Conservation (phyloP, 202 grass and related monocot genomes). For the Carex arenaria region DNA sequence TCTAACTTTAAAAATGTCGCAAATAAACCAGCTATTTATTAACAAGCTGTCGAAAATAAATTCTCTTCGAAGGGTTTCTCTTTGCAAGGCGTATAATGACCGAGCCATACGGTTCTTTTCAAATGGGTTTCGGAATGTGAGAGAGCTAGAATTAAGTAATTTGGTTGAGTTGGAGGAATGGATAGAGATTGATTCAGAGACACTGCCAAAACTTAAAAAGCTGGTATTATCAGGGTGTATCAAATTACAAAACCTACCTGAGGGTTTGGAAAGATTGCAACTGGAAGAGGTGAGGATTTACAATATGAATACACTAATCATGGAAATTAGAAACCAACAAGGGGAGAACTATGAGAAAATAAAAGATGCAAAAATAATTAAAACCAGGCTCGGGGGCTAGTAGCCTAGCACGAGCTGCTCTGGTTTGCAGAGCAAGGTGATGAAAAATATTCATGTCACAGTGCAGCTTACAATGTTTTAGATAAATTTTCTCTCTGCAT, state of each 20-base stretch:
- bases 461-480: no score
- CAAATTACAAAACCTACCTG: neutral
- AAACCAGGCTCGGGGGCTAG: neutral
- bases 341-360: neutral
- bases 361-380: neutral
- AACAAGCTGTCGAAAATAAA: neutral
- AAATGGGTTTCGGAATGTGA: neutral
- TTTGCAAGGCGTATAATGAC: neutral
- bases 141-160: neutral
- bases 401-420: neutral
- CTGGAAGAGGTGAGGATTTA: constrained; percentile 3
- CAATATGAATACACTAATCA: neutral
- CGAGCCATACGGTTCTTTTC: neutral
- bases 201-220: neutral
- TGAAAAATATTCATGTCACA: no score
- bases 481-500: no score
- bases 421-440: no score
- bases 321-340: neutral
- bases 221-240: neutral
- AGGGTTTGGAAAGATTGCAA: neutral
- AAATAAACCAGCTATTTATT: neutral
- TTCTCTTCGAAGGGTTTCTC: neutral
- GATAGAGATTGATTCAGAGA: neutral
- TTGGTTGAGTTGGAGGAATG: neutral
- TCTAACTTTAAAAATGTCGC: neutral